Conservation (phyloP, 345 rosid species). For the Citrus cavaleriei region DNA sequence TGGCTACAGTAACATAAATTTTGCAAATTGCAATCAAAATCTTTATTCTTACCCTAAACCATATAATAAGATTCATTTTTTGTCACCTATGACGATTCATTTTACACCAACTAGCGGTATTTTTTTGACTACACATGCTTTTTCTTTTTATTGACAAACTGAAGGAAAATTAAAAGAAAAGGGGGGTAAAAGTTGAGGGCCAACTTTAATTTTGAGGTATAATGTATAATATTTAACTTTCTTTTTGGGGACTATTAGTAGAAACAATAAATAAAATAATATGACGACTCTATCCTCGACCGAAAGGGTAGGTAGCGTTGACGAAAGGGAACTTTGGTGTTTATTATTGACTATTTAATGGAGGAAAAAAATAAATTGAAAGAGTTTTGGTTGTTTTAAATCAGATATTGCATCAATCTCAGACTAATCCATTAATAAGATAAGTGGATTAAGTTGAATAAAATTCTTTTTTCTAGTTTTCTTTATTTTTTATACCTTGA, state of each 20-base stretch:
- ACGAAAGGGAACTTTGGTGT: slow-evolving; percentile 1
- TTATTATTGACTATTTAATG: not conserved
- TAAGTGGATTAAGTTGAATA: slow-evolving; percentile 5
- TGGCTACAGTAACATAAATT: no score
- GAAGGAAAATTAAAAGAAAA: not conserved
- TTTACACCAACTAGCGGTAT: not conserved
- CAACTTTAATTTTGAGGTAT: not conserved
- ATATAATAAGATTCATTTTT: no score
- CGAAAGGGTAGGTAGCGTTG: slow-evolving; percentile 13
- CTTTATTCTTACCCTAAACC: no score
- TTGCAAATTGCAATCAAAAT: no score
- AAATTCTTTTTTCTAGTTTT: not conserved
- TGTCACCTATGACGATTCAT: no score
- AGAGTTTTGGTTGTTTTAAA: not conserved
- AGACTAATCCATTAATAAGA: not conserved
- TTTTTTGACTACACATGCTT: not conserved
- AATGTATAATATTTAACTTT: not conserved
- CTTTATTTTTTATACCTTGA: not conserved
- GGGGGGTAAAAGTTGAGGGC: not conserved
- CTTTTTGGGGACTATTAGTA: not conserved
- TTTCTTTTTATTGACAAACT: not conserved
- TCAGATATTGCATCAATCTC: not conserved
- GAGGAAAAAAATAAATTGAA: not conserved
- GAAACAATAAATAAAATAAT: not conserved
- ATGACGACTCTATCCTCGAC: slow-evolving; percentile 11